Base-by-base conservation (phyloP, 345 rosid species). In the Syzygium jambos region DNA sequence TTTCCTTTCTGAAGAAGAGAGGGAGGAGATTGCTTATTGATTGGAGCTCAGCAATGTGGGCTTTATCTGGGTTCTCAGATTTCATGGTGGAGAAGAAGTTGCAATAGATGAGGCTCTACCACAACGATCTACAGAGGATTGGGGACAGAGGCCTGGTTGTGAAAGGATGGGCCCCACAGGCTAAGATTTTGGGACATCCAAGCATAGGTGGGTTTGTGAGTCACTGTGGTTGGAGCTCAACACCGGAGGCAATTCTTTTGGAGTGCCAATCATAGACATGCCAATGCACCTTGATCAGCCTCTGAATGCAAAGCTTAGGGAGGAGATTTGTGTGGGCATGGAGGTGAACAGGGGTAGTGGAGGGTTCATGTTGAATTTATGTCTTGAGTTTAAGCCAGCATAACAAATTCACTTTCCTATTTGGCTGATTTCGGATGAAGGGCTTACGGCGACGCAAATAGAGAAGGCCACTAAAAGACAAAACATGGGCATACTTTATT, bases 41-140 rank as follows among this genome's bases (percentile, higher is more conserved):
- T 77, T 92, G 12, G 92, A 88, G 91, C 86, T 68, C 10, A 92
- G 91, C 85, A 25, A 86, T 9, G 88, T 89, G 14, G 88, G 87
- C 73, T 93, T 92, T 89, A 89, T 91, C 22, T 89, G 92, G 95
- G 91, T 89, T 22, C 29, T 91, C 29, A 87, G 89, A 43, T 93
- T 90, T 84, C 91, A 88, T 3, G 55, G 30, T 7, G 92, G 84
- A 29, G 90, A 89, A 54, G 41, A 55, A 43, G 5, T 29, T 14
- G 23, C 63, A 17, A 51, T 87, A 16, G 63, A 87, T 11, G 90
- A 90, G 3, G 89, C 86, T 14, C 56, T 91, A 15, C 92, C 94
- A 16, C 49, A 61, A n/a, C 90, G 92, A 87, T 89, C 68, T 89
- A 0, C 52, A 90, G 8, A 90, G 91, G 87, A 89, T 90, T 7